These are phyloP conservation scores for Metschnikowia bowlesiae DNA, from an alignment of 805 yeast species.

Conservation along the genomic window DNA sequence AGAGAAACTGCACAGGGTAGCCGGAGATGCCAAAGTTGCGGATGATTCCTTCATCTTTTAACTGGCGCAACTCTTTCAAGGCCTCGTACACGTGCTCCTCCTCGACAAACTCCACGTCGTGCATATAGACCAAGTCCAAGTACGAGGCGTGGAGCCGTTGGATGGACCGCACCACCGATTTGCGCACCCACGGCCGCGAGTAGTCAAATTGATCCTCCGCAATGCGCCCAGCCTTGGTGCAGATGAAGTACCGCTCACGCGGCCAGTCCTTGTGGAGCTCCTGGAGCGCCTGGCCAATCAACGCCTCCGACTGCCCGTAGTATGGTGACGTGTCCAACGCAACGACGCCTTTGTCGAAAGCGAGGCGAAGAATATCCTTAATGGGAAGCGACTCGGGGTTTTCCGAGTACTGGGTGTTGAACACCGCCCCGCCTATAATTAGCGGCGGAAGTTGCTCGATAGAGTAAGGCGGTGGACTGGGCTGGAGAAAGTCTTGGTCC, in stretches of 20 bases:
- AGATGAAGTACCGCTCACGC: constrained; percentile 62
- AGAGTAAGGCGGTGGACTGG: constrained; percentile 14
- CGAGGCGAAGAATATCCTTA: constrained; percentile 50
- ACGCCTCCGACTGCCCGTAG: constrained; percentile 80
- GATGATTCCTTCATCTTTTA: constrained; percentile 63
- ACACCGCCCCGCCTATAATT: constrained; percentile 83
- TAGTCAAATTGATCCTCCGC: constrained; percentile 70
- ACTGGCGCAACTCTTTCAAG: constrained; percentile 49
- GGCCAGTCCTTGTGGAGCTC: constrained; percentile 29
- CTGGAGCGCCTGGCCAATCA: constrained; percentile 64
- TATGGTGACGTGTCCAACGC: constrained; percentile 92
- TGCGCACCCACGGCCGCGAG: constrained; percentile 52
- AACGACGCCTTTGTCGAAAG: constrained; percentile 62
- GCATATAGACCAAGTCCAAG: constrained; percentile 79
- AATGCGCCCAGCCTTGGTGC: constrained; percentile 85
- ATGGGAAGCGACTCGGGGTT: constrained; percentile 62
- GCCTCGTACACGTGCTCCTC: constrained; percentile 57
- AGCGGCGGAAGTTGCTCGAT: constrained; percentile 48
- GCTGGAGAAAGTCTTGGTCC: constrained; percentile 7
- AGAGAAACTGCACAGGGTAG: constrained; percentile 72
- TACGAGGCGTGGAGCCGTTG: constrained; percentile 61
- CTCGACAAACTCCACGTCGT: constrained; percentile 80
- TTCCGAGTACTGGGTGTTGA: constrained; percentile 73
- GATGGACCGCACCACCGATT: constrained; percentile 63
- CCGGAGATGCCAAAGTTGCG: constrained; percentile 77